Conservation (phyloP, 2,329 filamentous ascomycete genomes). For the Bipolaris cookei region DNA sequence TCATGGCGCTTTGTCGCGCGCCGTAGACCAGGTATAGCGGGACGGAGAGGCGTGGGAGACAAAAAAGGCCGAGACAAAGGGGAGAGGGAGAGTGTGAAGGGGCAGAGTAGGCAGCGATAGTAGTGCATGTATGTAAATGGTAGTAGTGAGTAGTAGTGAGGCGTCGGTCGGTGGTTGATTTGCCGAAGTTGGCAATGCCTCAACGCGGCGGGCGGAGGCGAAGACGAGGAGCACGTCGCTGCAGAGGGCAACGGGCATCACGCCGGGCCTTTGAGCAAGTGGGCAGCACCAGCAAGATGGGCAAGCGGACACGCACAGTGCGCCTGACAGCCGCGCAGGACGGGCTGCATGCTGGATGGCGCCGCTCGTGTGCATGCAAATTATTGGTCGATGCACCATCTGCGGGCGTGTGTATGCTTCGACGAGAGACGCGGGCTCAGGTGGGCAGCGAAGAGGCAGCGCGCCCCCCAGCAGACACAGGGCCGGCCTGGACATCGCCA, state of each 20-base stretch:
- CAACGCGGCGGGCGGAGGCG: conserved; percentile 23
- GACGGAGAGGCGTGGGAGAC: background rate
- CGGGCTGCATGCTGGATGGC: conserved; percentile 18
- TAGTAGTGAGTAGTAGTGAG: no score
- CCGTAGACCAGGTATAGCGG: background rate
- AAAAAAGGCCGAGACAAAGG: background rate
- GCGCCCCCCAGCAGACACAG: conserved; percentile 13
- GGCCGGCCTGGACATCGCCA: conserved; percentile 8
- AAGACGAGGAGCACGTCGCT: conserved; percentile 7
- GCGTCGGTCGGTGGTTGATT: conserved; percentile 13
- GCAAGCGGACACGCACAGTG: background rate
- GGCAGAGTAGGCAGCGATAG: background rate
- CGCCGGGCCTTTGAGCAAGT: background rate
- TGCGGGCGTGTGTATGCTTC: conserved; percentile 22
- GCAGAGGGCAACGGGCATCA: conserved; percentile 15
- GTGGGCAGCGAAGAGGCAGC: conserved; percentile 19
- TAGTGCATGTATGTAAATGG: background rate
- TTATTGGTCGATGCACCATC: conserved; percentile 21
- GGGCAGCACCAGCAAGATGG: background rate
- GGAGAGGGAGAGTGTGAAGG: background rate
- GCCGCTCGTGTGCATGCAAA: conserved; percentile 14
- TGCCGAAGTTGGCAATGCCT: conserved; percentile 27
- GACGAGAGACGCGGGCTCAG: conserved; percentile 22
- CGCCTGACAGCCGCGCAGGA: background rate
- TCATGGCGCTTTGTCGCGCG: conserved; percentile 13